Base-by-base conservation (phyloP, 2,329 filamentous ascomycete genomes). In the Erysiphe neolycopersici region DNA sequence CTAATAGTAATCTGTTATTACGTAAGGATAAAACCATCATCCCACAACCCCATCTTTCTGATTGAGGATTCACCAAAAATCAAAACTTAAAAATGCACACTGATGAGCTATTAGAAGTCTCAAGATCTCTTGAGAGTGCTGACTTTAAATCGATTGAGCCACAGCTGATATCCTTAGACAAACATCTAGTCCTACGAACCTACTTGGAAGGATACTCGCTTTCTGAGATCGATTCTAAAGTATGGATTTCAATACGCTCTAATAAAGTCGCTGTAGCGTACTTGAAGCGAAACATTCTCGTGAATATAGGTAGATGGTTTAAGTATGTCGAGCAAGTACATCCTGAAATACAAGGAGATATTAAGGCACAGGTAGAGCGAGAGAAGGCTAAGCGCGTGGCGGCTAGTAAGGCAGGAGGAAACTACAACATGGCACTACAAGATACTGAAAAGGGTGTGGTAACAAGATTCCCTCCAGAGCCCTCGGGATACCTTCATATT, bases 401-500 rank as follows among this genome's bases (percentile, higher is more conserved):
- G 18, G 71, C 69, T 50, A 76, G 71, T 55, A 82, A 81, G 58
- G 77, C 79, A 43, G 82, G 82, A 49, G 83, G 72, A 46, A 92
- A 75, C 66, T 95, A 89, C 62, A 84, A 91, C 57, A 80, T 94
- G 59, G 79, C 76, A 2, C 68, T 94, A 33, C 74, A 79, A 54
- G 80, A 91, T 58, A 77, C 79, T 9, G 81, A 87, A 33, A 76
- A 87, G 58, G 84, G 83, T 3, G 84, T 95, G 46, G 81, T 94
- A 17, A 92, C 83, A 18, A 70, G 85, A 53, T 95, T 95, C 63
- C 76, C 87, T 14, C 87, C 87, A 3, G 87, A 94, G 73, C 87
- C 87, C 49, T 57, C 50, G 51, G 84, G 84, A 48, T 93, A 92
- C 58, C 73, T 94, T 38, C 87, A 94, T 63, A 92, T 94, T 50